These are phyloP conservation scores for Hemisphaericaspora nanyangensis DNA, from an alignment of 805 yeast genomes.

Conservation along the genomic window DNA sequence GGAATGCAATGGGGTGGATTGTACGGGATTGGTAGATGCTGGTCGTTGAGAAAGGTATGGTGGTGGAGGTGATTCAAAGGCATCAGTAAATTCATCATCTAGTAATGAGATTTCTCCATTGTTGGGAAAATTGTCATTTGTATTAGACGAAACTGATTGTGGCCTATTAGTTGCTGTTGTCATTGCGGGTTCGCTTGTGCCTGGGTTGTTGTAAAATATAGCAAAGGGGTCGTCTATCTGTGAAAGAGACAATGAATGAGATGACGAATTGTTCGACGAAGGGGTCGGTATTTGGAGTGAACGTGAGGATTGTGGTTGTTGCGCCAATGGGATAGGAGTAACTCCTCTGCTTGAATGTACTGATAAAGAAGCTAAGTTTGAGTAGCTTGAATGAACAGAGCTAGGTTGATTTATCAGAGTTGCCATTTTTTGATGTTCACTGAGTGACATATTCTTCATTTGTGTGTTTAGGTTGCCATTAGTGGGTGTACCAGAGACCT, in stretches of 20 bases:
- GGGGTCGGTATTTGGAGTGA: constrained; percentile 1
- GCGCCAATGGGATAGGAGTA: background rate
- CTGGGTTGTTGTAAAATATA: constrained; percentile 4
- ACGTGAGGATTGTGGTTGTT: background rate
- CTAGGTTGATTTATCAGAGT: constrained; percentile 26
- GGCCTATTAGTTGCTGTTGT: background rate
- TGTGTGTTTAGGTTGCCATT: constrained; percentile 7
- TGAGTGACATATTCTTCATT: constrained; percentile 10
- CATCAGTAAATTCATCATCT: constrained; percentile 44
- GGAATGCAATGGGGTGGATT: background rate
- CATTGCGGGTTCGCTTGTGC: background rate
- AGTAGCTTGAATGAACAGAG: constrained; percentile 26
- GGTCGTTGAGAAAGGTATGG: constrained; percentile 4
- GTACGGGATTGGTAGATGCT: constrained; percentile 1
- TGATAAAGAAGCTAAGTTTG: constrained; percentile 35
- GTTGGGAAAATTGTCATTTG: background rate
- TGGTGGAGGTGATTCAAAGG: constrained; percentile 14
- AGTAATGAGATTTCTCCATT: constrained; percentile 17
- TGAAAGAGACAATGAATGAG: constrained; percentile 1
- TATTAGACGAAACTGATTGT: background rate
- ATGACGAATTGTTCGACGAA: constrained; percentile 1
- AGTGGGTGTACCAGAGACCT: constrained; percentile 11
- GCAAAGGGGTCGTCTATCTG: constrained; percentile 10
- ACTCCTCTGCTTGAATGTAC: background rate
- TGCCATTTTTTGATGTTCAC: constrained; percentile 25